These are phyloP conservation scores for Nicotiana obtusifolia DNA, from an alignment of 257 asterid genomes.

Conservation along the genomic window DNA sequence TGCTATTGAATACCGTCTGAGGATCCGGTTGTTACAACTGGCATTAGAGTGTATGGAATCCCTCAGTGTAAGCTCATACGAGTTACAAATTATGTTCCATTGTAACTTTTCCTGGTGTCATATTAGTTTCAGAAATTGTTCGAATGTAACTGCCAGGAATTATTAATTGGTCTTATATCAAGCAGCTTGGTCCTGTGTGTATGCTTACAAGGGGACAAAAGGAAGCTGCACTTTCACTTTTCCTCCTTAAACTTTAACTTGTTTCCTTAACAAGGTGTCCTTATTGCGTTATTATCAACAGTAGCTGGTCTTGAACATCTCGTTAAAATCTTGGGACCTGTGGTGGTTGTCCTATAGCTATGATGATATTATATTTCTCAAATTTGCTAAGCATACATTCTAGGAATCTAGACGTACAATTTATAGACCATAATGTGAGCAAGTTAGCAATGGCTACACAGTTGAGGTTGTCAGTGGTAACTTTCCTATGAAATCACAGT, in stretches of 20 bases:
- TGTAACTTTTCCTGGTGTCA: not conserved
- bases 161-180: too few species aligned
- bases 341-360: not conserved
- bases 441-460: not conserved
- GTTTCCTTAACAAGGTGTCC: not conserved
- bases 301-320: not conserved
- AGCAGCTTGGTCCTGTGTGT: not conserved
- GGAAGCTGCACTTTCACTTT: not conserved
- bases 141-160: too few species aligned
- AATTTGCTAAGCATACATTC: not conserved
- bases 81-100: not conserved
- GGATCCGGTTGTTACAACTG: not conserved
- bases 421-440: not conserved
- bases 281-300: not conserved
- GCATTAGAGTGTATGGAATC: not conserved
- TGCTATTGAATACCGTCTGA: not conserved
- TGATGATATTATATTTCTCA: not conserved
- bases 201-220: not conserved
- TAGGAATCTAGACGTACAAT: not conserved
- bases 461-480: constrained; percentile 25
- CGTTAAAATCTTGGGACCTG: not conserved
- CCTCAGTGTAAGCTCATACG: not conserved
- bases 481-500: constrained; percentile 53
- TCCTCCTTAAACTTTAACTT: not conserved
- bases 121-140: too few species aligned